A percentile compares a stretch with the other conserved stretches of the same genome.
Conservation (phyloP, 768 basidiomycete genomes). For the Tephrocybe sp. region DNA sequence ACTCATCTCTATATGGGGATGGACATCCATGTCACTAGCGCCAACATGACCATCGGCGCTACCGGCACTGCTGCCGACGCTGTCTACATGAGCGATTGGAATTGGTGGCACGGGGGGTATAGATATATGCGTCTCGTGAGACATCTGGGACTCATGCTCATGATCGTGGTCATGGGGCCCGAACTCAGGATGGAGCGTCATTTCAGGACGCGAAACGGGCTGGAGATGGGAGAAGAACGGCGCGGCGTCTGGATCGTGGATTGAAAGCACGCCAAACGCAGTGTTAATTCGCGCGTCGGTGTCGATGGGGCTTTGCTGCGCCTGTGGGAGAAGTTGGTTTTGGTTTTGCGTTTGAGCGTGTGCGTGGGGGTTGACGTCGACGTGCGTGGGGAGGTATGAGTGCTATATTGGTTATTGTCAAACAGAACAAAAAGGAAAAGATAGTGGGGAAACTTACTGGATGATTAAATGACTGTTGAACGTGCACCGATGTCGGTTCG, state of each 20-base stretch:
- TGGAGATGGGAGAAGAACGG: slow-evolving; percentile 53
- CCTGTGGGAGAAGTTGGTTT: no score
- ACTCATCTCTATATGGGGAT: no score
- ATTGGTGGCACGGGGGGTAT: no score
- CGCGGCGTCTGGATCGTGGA: slow-evolving; percentile 65
- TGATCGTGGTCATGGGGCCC: no score
- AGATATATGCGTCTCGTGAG: no score
- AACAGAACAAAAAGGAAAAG: background rate
- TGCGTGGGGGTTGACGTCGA: no score
- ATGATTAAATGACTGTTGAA: slow-evolving; percentile 3
- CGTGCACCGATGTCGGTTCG: background rate
- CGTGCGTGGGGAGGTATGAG: background rate
- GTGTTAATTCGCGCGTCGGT: slow-evolving; percentile 35
- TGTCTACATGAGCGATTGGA: no score
- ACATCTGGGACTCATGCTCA: no score
- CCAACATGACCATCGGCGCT: no score
- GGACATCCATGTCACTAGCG: background rate
- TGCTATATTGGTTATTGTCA: background rate
- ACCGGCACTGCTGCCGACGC: no score
- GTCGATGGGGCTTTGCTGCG: background rate
- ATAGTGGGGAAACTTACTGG: background rate
- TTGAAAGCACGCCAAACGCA: slow-evolving; percentile 75
- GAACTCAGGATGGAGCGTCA: no score
- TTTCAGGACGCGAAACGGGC: background rate
- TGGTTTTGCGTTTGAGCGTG: background rate